Evolutionary conservation across 352 stramenopile genomes (phyloP).

Genomic region (Phytophthora uliginosa): DNA sequence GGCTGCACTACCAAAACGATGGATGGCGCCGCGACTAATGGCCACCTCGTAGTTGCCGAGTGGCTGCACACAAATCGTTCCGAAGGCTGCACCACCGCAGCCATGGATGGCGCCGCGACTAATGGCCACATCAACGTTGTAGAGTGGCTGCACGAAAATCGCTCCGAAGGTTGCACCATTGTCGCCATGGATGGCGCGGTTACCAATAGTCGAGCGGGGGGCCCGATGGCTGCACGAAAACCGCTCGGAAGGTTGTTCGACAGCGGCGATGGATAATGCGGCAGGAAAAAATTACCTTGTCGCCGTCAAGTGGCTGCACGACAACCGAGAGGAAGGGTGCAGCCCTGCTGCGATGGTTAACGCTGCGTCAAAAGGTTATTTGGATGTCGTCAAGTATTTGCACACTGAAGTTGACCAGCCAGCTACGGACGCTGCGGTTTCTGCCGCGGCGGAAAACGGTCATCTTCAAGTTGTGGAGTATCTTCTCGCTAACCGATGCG

Average conservation of each 20-base stretch:
- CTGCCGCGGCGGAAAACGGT: constrained; percentile 16
- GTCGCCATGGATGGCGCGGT: constrained; percentile 22
- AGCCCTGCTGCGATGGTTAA: constrained; percentile 19
- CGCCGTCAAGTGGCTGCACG: constrained; percentile 25
- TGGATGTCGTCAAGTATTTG: constrained; percentile 35
- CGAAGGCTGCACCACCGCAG: constrained; percentile 9
- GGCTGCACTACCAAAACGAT: constrained; percentile 26
- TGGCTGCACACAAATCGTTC: constrained; percentile 23
- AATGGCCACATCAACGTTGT: constrained; percentile 8
- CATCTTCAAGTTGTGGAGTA: constrained; percentile 13
- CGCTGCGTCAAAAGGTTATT: constrained; percentile 21
- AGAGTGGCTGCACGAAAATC: constrained; percentile 22
- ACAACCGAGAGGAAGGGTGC: constrained; percentile 21
- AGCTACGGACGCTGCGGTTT: constrained; percentile 20
- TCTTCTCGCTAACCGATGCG: constrained; percentile 10
- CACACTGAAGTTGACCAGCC: constrained; percentile 7
- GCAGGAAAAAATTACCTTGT: constrained; percentile 10
- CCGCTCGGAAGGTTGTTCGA: constrained; percentile 25
- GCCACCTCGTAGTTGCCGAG: not conserved
- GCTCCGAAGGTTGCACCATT: constrained; percentile 16
- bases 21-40: constrained; percentile 21
- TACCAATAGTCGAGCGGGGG: constrained; percentile 3
- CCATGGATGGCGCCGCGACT: not conserved
- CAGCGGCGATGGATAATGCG: constrained; percentile 23
- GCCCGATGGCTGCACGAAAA: constrained; percentile 20